These are phyloP conservation scores for Gossypium schwendimanii DNA, from an alignment of 441 rosid species.

Conservation along the genomic window DNA sequence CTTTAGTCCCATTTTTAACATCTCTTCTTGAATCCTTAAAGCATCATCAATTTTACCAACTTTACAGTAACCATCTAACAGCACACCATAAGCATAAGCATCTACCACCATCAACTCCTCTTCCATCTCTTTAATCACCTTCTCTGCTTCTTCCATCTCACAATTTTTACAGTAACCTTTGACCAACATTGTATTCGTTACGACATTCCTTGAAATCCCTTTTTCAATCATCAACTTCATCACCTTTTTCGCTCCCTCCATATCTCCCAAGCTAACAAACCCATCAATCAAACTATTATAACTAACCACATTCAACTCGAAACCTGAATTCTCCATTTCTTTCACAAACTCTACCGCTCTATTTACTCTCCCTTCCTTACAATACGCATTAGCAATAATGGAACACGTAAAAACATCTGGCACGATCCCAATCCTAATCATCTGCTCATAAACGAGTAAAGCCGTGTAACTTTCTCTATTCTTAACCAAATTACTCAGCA, in stretches of 20 bases:
- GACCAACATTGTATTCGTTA: conserved; percentile 52
- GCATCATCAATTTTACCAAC: conserved; percentile 52
- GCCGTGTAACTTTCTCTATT: conserved; percentile 43
- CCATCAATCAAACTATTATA: conserved; percentile 74
- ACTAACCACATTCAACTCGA: conserved; percentile 57
- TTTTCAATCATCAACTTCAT: conserved; percentile 44
- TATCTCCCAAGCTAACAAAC: conserved; percentile 51
- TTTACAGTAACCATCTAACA: conserved; percentile 72
- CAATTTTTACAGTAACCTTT: conserved; percentile 52
- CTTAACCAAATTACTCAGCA: conserved; percentile 62
- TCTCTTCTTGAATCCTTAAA: conserved; percentile 46
- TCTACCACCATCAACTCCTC: conserved; percentile 34
- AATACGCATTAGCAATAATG: conserved; percentile 66
- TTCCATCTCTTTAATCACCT: conserved; percentile 37
- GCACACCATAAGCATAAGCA: conserved; percentile 57
- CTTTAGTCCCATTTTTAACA: conserved; percentile 53
- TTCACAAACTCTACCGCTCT: conserved; percentile 44
- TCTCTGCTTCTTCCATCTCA: conserved; percentile 62
- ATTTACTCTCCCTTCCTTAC: conserved; percentile 44
- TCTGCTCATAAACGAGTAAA: conserved; percentile 60
- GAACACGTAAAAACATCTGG: conserved; percentile 72
- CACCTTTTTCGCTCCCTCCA: conserved; percentile 41
- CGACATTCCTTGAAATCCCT: conserved; percentile 40
- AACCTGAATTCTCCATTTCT: conserved; percentile 43
- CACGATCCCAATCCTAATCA: conserved; percentile 48